Base-by-base conservation (phyloP, 2,329 filamentous ascomycete species). In the Aspergillus tanneri region DNA sequence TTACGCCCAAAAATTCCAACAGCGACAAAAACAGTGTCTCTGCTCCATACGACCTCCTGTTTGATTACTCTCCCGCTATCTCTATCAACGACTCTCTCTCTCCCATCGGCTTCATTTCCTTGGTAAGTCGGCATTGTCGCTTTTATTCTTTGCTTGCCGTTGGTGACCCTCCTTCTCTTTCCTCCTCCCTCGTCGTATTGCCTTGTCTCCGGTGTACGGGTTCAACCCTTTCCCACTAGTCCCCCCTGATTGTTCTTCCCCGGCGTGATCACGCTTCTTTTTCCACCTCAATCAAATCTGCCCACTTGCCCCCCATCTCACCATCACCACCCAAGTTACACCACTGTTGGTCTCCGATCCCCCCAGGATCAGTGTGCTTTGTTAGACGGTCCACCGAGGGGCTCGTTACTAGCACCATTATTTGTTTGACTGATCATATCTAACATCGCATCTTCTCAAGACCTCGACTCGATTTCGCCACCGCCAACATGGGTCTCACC, bases 401-500 rank as follows among this genome's bases (percentile, higher is more conserved):
- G 5, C 30, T 18, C 14, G 27, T 35, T 46, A 11, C n/a, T n/a
- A n/a, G n/a, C n/a, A n/a, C 36, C 43, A 22, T 16, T 45, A 28
- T 44, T 34, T 50, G 8, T 30, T 52, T 21, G 24, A 43, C 38
- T 46, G 52, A 53, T 53, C 57, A 58, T 41, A 43, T 52, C 52
- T 55, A 51, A 52, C 47, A 43, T 58, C 57, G 49, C 55, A 43
- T 51, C 37, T 38, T 48, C 48, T 42, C 42, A 45, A 54, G 50
- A 55, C 47, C 51, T 53, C 53, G 30, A 57, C 51, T 49, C 49
- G 43, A 55, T 52, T 55, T 58, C 60, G 59, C 61, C 67, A 70
- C 70, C 67, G 66, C 69, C 71, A 91, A 76, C 77, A 99, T 99
- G 93, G 93, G 93, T 95, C 83, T 97, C 76, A 85, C 87, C 72